A percentile compares a stretch with the other conserved stretches of the same genome.
phyloP scores from a whole-genome alignment of 306 rosid genomes.

The Alnus glutinosa region DNA sequence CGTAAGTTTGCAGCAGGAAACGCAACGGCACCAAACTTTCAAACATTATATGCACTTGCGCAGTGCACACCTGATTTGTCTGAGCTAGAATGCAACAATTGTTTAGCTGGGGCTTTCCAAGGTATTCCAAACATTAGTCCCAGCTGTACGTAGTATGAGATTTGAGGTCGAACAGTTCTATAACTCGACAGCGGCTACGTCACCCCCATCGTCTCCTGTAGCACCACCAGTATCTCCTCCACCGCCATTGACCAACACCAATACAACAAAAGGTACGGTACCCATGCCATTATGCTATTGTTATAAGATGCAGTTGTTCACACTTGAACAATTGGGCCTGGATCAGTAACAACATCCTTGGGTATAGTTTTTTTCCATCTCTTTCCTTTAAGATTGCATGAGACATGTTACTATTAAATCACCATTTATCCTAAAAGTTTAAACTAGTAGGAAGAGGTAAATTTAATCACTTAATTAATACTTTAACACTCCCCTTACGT shows the following conservation, averaged over 20 bases:
- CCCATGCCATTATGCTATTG: too few relatives aligned
- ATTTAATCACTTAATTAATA: too few relatives aligned
- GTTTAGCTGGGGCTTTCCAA: neutral
- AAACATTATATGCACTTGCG: constrained; percentile 17
- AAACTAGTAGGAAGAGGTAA: too few relatives aligned
- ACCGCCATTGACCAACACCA: constrained; percentile 12
- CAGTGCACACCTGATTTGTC: constrained; percentile 41
- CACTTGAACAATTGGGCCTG: too few relatives aligned
- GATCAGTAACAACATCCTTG: too few relatives aligned
- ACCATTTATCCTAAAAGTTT: too few relatives aligned
- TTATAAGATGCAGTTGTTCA: too few relatives aligned
- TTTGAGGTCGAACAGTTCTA: constrained; percentile 29
- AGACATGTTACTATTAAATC: too few relatives aligned
- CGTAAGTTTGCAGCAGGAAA: constrained; percentile 21
- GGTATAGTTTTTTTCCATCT: too few relatives aligned
- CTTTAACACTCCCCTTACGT: too few relatives aligned
- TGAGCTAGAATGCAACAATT: constrained; percentile 10
- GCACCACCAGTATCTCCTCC: constrained; percentile 6
- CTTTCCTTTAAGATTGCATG: too few relatives aligned
- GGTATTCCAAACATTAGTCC: neutral
- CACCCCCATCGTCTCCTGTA: constrained; percentile 2
- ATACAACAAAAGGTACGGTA: too few relatives aligned
- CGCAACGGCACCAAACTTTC: neutral
- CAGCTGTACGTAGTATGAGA: constrained; percentile 43
- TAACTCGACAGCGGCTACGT: neutral